Percentiles rank a stretch among this genome's conserved stretches.
These are phyloP conservation scores for Musa acuminata DNA, from an alignment of 176 grass and related monocot genomes.

Conservation along the genomic window DNA sequence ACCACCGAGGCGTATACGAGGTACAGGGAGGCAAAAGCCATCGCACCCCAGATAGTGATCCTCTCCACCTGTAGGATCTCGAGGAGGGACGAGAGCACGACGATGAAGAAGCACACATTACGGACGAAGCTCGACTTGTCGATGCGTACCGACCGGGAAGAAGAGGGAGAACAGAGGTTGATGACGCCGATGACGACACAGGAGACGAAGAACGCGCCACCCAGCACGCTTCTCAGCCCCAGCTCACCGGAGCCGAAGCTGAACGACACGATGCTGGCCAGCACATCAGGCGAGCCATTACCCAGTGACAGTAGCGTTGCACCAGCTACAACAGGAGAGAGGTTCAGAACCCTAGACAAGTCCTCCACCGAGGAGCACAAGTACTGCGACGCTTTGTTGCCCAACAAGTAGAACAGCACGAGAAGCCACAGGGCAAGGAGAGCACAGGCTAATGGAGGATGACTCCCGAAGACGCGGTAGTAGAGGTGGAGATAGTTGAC, in stretches of 20 bases:
- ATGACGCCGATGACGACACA: conserved; percentile 65
- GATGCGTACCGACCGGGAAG: conserved; percentile 4
- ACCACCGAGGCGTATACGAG: conserved; percentile 54
- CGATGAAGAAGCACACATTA: conserved; percentile 61
- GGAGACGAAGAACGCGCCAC: conserved; percentile 67
- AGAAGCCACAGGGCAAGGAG: conserved; percentile 5
- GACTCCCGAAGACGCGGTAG: not conserved
- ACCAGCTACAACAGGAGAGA: not conserved
- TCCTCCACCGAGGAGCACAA: conserved; percentile 6
- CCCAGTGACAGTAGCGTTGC: not conserved
- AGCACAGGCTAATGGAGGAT: not conserved
- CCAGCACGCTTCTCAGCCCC: conserved; percentile 65
- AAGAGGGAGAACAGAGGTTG: conserved; percentile 25
- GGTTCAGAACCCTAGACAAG: not conserved
- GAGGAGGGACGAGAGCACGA: conserved; percentile 56
- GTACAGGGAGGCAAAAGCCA: conserved; percentile 57
- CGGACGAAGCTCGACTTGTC: conserved; percentile 62
- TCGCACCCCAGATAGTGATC: conserved; percentile 60
- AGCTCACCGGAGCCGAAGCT: conserved; percentile 38
- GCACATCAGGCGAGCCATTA: conserved; percentile 5
- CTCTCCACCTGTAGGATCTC: conserved; percentile 34
- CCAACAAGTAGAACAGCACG: conserved; percentile 1
- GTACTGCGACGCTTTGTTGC: not conserved
- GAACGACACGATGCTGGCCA: not conserved
- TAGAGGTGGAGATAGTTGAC: conserved; percentile 2